These are phyloP conservation scores for Phaeolepiota aurea DNA, from an alignment of 768 basidiomycete genomes.

Conservation along the genomic window DNA sequence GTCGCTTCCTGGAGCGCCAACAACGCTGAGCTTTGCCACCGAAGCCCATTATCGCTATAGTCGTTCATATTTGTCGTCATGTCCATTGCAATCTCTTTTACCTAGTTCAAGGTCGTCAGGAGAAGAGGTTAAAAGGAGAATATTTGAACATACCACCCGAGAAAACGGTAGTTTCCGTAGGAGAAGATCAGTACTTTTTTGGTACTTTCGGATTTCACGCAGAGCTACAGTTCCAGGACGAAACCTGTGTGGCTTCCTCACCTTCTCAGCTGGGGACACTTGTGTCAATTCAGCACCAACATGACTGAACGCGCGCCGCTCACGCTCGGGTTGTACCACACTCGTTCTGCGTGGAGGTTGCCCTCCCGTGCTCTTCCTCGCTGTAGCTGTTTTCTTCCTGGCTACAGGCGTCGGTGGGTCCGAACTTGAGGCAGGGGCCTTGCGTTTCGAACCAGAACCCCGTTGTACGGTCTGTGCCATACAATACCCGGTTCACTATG, in stretches of 20 bases:
- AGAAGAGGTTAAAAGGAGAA: background rate
- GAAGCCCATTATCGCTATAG: slow-evolving; percentile 49
- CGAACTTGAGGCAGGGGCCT: slow-evolving; percentile 31
- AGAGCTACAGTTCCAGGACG: slow-evolving; percentile 87
- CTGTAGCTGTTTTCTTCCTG: slow-evolving; percentile 54
- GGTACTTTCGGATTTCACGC: slow-evolving; percentile 90
- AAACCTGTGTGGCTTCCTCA: slow-evolving; percentile 56
- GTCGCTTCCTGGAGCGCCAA: slow-evolving; percentile 95
- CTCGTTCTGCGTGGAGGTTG: slow-evolving; percentile 35
- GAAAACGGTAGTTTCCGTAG: slow-evolving; percentile 87
- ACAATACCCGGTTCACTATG: slow-evolving; percentile 5
- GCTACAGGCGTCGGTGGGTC: slow-evolving; percentile 38
- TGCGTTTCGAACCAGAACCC: slow-evolving; percentile 38
- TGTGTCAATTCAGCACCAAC: background rate
- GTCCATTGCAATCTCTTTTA: slow-evolving; percentile 90
- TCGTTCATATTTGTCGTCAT: slow-evolving; percentile 75
- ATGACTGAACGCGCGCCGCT: background rate
- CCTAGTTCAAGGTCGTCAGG: slow-evolving; percentile 34
- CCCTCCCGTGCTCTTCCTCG: slow-evolving; percentile 82
- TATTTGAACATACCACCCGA: slow-evolving; percentile 59
- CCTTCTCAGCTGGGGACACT: background rate
- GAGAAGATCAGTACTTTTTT: slow-evolving; percentile 86
- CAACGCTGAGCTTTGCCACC: slow-evolving; percentile 96
- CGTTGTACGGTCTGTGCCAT: slow-evolving; percentile 73
- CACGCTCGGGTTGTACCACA: background rate